Evolutionary conservation across 208 protist species (phyloP), one percentile per base, ranked within the genome.

Genomic region (Wallacemonas sp.): DNA sequence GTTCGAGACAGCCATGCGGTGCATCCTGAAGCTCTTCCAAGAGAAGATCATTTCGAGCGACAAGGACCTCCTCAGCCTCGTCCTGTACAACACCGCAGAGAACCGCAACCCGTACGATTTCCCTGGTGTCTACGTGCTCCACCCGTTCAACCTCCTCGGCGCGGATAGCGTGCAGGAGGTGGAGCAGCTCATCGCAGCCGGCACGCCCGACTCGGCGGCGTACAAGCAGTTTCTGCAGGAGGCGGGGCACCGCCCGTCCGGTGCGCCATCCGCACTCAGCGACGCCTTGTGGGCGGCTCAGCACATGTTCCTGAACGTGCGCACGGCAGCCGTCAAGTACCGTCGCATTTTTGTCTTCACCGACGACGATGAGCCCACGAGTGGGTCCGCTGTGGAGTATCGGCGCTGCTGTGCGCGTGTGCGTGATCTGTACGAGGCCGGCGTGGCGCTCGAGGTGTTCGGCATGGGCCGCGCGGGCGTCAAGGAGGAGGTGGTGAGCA

Each of bases 271-370:
- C 68, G 36, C 32, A 19, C 61, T 96, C 27, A 81, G 78, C 54
- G 76, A 94, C 9, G 88, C 74, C 9, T 68, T 97, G 14, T 88
- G 82, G 76, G 79, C 74, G 8, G 74, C 82, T 24, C 83, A 89
- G 68, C 72, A 90, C 61, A 81, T 94, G 74, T 84, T 97, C 41
- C 29, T 78, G 1, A 57, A 46, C 21, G 24, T 85, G 16, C 65
- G 49, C 21, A 41, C 43, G 2, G 46, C 55, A 5, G 41, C 38
- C 19, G 64, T 89, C 29, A 72, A 62, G 29, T 76, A 82, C 62
- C 72, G 81, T 27, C 83, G 87, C 19, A 72, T 97, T 19, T 92
- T 95, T 56, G 61, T 95, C 49, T 97, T 97, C 62, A 97, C 92
- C 34, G 81, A 94, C 48, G 70, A 92, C 54, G 84, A 89, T 55